Conservation (phyloP, 2,329 filamentous ascomycete genomes). For the Claviceps digitariae region DNA sequence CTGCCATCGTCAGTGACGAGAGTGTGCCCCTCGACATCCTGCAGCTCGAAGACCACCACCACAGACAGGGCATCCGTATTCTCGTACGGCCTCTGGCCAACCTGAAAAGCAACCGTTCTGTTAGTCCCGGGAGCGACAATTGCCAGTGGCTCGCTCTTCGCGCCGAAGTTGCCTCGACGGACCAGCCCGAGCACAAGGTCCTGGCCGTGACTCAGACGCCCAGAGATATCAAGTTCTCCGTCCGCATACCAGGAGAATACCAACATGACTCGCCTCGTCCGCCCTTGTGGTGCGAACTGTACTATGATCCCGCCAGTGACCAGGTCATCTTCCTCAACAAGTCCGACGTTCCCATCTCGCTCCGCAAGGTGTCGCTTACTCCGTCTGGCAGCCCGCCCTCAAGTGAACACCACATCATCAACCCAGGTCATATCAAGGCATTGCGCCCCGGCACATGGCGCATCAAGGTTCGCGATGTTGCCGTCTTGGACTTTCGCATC, state of each 20-base stretch:
- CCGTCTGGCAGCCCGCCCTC: conserved; percentile 24
- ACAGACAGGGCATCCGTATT: conserved; percentile 43
- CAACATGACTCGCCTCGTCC: conserved; percentile 29
- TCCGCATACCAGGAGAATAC: conserved; percentile 37
- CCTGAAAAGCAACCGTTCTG: conserved; percentile 36
- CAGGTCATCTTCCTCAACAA: conserved; percentile 42
- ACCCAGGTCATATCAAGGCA: conserved; percentile 30
- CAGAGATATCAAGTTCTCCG: conserved; percentile 46
- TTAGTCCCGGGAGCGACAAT: conserved; percentile 42
- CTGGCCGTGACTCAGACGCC: conserved; percentile 47
- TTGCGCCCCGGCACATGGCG: conserved; percentile 43
- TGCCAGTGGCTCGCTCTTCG: conserved; percentile 43
- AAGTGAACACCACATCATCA: conserved; percentile 30
- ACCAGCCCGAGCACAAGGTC: conserved; percentile 42
- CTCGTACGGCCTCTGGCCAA: conserved; percentile 40
- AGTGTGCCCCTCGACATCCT: conserved; percentile 41
- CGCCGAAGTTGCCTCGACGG: conserved; percentile 36
- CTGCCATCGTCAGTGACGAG: conserved; percentile 24
- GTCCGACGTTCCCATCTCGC: conserved; percentile 38
- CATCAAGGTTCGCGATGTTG: conserved; percentile 34
- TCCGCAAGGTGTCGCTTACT: conserved; percentile 31
- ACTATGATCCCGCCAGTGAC: conserved; percentile 46
- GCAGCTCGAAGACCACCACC: conserved; percentile 35
- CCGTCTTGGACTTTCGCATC: conserved; percentile 44
- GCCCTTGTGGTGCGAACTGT: conserved; percentile 45